A percentile compares a stretch with the other conserved stretches of the same genome.
These are phyloP conservation scores for Graphium sp. DNA, from an alignment of 2,329 filamentous ascomycete species.

Conservation along the genomic window DNA sequence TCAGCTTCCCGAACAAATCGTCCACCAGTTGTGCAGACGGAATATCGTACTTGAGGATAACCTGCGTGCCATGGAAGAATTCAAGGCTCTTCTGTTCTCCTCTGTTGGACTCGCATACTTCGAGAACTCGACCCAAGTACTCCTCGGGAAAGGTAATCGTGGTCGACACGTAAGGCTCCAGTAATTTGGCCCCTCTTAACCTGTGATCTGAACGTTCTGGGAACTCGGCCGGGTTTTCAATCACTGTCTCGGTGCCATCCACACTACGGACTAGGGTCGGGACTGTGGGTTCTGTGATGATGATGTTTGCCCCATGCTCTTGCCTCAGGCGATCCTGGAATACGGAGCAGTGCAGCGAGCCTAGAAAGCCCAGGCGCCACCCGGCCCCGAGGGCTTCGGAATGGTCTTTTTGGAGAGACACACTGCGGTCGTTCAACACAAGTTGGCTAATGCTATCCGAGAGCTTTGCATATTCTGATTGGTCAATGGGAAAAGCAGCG, in stretches of 20 bases:
- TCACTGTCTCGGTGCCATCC: constrained; percentile 60
- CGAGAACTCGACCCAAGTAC: constrained; percentile 86
- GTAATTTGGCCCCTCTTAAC: constrained; percentile 24
- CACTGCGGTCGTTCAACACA: constrained; percentile 84
- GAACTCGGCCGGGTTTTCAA: constrained; percentile 78
- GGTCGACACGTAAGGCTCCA: constrained; percentile 48
- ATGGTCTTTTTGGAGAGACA: constrained; percentile 85
- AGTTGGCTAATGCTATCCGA: constrained; percentile 92
- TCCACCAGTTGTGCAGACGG: constrained; percentile 84
- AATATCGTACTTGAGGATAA: constrained; percentile 84
- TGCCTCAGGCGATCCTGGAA: constrained; percentile 91
- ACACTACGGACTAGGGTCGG: constrained; percentile 73
- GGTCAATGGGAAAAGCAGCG: constrained; percentile 86
- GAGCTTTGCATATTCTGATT: constrained; percentile 68
- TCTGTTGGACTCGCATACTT: constrained; percentile 80
- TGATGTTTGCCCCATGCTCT: constrained; percentile 87
- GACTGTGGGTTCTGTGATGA: constrained; percentile 91
- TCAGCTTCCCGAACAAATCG: constrained; percentile 93
- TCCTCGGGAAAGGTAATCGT: constrained; percentile 89
- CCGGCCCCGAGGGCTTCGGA: constrained; percentile 88
- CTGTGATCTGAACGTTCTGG: constrained; percentile 46
- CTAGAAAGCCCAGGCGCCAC: constrained; percentile 86
- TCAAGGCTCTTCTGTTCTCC: constrained; percentile 76
- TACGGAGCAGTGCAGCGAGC: constrained; percentile 96
- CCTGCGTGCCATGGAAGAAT: constrained; percentile 83